These are phyloP conservation scores for Monosporozyma unispora DNA, from an alignment of 805 yeast genomes.

Conservation along the genomic window DNA sequence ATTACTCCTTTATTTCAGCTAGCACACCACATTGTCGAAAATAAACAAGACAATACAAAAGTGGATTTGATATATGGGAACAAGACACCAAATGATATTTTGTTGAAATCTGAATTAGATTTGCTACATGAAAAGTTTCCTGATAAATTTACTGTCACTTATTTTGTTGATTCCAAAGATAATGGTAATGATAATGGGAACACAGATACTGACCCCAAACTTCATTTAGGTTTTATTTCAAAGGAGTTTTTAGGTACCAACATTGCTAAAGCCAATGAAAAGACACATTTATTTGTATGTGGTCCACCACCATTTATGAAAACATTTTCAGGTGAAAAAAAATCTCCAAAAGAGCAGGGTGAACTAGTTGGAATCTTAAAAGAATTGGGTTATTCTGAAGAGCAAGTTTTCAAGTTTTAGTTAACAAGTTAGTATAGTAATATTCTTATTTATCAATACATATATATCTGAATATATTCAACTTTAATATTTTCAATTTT, in stretches of 20 bases:
- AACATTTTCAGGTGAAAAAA: constrained; percentile 79
- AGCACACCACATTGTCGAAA: constrained; percentile 60
- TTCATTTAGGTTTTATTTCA: constrained; percentile 61
- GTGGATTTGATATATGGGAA: constrained; percentile 76
- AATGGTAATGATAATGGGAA: constrained; percentile 7
- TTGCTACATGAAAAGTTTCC: constrained; percentile 44
- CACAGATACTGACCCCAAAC: not conserved
- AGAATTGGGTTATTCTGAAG: constrained; percentile 81
- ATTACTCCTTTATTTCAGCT: constrained; percentile 93
- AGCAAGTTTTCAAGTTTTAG: constrained; percentile 83
- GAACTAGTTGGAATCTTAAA: constrained; percentile 80
- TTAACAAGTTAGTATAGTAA: not conserved
- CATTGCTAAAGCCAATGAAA: constrained; percentile 59
- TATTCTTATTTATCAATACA: constrained; percentile 1
- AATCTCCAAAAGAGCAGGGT: constrained; percentile 88
- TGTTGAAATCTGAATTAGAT: constrained; percentile 73
- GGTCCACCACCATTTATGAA: constrained; percentile 92
- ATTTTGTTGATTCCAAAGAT: constrained; percentile 64
- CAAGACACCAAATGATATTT: constrained; percentile 66
- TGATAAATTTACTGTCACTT: constrained; percentile 66
- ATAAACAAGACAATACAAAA: constrained; percentile 85
- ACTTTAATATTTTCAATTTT: no score
- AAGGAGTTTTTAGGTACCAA: constrained; percentile 57
- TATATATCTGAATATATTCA: not conserved
- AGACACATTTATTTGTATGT: constrained; percentile 76